phyloP scores from a whole-genome alignment of 169 alveolate species.

The Plasmodium fragile region DNA sequence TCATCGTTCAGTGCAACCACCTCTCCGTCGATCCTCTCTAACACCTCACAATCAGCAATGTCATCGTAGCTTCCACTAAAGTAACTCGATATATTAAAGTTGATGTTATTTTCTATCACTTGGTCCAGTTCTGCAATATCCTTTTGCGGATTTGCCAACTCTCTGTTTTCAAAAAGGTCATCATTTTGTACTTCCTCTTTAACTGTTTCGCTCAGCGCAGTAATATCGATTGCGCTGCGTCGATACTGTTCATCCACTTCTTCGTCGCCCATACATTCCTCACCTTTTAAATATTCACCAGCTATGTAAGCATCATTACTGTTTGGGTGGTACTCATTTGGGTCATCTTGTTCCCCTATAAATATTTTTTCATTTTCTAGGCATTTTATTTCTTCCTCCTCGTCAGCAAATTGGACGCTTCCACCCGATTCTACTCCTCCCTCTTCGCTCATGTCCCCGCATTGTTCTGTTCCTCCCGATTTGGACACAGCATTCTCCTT shows the following conservation, averaged over 20 bases:
- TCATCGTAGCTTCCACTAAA: slow-evolving; percentile 70
- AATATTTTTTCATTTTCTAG: not conserved
- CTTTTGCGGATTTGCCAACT: not conserved
- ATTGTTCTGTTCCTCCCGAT: slow-evolving; percentile 2
- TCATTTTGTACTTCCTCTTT: not conserved
- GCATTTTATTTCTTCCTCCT: not conserved
- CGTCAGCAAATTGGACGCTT: not conserved
- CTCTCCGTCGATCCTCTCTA: not conserved
- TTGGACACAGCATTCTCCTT: not conserved
- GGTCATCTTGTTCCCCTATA: not conserved
- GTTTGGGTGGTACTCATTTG: not conserved
- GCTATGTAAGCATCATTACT: slow-evolving; percentile 15
- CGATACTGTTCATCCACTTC: not conserved
- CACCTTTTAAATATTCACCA: slow-evolving; percentile 4
- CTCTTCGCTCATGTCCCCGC: not conserved
- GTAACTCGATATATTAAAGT: slow-evolving; percentile 63
- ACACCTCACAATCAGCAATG: not conserved
- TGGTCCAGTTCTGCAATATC: slow-evolving; percentile 50
- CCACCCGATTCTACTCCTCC: not conserved
- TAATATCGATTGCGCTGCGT: not conserved
- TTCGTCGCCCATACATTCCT: not conserved
- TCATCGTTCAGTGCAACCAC: not conserved
- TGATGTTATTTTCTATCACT: slow-evolving; percentile 60
- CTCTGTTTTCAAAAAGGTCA: not conserved
- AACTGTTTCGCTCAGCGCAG: not conserved